Conservation (phyloP, 768 basidiomycete genomes). For the Boletus tomentosulus region DNA sequence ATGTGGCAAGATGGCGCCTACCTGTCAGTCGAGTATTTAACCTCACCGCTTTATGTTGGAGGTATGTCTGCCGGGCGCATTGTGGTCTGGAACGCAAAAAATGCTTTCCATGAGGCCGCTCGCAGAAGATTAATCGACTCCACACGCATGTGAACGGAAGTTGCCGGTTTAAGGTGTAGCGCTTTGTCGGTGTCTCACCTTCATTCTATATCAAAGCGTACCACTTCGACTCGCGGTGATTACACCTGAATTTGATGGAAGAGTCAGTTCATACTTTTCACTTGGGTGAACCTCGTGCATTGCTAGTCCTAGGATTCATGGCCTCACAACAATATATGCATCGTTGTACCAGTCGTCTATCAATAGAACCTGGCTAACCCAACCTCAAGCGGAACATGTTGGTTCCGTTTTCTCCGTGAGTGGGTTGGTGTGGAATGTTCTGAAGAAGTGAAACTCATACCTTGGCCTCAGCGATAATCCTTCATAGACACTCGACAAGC, state of each 20-base stretch:
- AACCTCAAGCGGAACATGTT: neutral
- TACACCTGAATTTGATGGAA: constrained; percentile 4
- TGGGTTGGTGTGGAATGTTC: too few relatives aligned
- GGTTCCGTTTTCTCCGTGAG: too few relatives aligned
- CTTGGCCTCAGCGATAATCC: too few relatives aligned
- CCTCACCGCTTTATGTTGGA: constrained; percentile 8
- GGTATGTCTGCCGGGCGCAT: constrained; percentile 11
- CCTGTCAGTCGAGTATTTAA: constrained; percentile 21
- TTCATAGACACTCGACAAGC: too few relatives aligned
- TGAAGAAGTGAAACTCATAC: too few relatives aligned
- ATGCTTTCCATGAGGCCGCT: constrained; percentile 12
- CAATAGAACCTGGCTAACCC: neutral
- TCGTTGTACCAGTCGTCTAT: neutral
- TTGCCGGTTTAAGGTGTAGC: constrained; percentile 8
- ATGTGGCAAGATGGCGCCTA: neutral
- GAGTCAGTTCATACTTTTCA: neutral
- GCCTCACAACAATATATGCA: neutral
- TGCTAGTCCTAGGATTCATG: neutral
- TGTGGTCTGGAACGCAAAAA: constrained; percentile 19
- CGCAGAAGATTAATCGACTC: neutral
- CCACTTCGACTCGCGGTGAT: constrained; percentile 8
- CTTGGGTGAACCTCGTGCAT: neutral
- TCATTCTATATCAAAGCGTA: neutral
- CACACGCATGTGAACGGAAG: constrained; percentile 11
- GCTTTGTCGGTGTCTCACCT: neutral